Evolutionary conservation across 1,139 yeast genomes (phyloP), one percentile per base, ranked within the genome.

Genomic region (Wickerhamiella infanticola): DNA sequence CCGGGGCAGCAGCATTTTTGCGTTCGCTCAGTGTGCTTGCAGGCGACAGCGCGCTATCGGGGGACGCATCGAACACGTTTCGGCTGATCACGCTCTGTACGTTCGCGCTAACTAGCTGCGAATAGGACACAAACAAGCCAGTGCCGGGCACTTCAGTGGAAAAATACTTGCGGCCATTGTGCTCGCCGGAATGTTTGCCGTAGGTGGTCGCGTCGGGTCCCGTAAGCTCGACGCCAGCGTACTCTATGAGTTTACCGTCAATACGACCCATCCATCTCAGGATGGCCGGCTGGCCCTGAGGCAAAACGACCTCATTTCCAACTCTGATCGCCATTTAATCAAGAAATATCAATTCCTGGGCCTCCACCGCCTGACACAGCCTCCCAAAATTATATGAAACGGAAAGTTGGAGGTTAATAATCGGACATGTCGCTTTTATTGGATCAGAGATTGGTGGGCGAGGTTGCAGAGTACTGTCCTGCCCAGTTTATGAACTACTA

Each of bases 151-250:
- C 64, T 9, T 68, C 65, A 0, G 88, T 84, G 3, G 62, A 61
- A 59, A 86, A 86, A 61, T 85, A 85, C 40, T 63, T 60, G 4
- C 63, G 56, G 2, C 82, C 93, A 41, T 76, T 71, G 42, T 76
- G 74, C 27, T 69, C 67, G 6, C 98, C 98, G 53, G 75, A 73
- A 58, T 90, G 86, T 59, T 83, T 81, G 9, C 98, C 98, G 43
- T 76, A 68, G 4, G 57, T 58, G 3, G 69, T 57, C 1, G 70
- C 66, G 24, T 80, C 79, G 4, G 81, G 75, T 3, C 84, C 88
- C 8, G 73, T 57, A 42, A 90, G 66, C 59, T 90, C 96, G 3
- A 90, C 72, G 1, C 98, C 98, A 3, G 88, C 95, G 65, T 80
- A 90, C n/a, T 70, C 66, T 0, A 95, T 95, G 4, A 65, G 63